A percentile compares a stretch with the other conserved stretches of the same genome.
Evolutionary conservation across 768 basidiomycete species (phyloP).

Genomic region (Kwoniella newhampshirensis): DNA sequence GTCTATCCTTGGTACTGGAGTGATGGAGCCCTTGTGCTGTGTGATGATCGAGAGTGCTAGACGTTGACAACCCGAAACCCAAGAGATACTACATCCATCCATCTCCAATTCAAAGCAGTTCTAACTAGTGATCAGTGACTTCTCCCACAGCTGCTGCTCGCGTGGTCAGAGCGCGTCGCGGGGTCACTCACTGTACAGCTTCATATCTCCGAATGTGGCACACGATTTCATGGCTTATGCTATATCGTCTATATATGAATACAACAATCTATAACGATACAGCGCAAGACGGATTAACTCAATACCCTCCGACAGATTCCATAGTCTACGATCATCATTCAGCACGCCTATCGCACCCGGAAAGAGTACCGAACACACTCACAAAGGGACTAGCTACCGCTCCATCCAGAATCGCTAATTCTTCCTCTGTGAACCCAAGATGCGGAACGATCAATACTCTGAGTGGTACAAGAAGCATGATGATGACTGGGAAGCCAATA

Average conservation of each 20-base stretch:
- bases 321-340: slow-evolving; percentile 8
- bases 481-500: slow-evolving; percentile 87
- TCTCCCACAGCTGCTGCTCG: too few relatives aligned
- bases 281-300: too few relatives aligned
- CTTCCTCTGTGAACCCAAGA: slow-evolving; percentile 69
- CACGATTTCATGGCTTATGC: background rate
- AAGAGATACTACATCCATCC: too few relatives aligned
- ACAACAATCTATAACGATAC: slow-evolving; percentile 9
- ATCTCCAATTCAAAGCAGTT: too few relatives aligned
- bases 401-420: slow-evolving; percentile 80
- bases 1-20: too few relatives aligned
- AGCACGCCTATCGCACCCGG: background rate
- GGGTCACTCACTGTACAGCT: too few relatives aligned
- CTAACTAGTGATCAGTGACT: too few relatives aligned
- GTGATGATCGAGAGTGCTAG: too few relatives aligned
- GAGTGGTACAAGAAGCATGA: slow-evolving; percentile 76
- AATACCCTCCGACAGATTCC: slow-evolving; percentile 20
- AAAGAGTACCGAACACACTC: slow-evolving; percentile 4
- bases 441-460: slow-evolving; percentile 70
- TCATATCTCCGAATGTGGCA: too few relatives aligned
- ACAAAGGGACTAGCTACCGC: slow-evolving; percentile 65
- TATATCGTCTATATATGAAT: background rate
- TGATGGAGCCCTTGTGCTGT: too few relatives aligned
- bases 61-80: too few relatives aligned
- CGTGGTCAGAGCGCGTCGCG: too few relatives aligned